Percentiles rank a stretch among this genome's conserved stretches.
phyloP scores from a whole-genome alignment of 257 asterid species.

The Solanum arcanum region DNA sequence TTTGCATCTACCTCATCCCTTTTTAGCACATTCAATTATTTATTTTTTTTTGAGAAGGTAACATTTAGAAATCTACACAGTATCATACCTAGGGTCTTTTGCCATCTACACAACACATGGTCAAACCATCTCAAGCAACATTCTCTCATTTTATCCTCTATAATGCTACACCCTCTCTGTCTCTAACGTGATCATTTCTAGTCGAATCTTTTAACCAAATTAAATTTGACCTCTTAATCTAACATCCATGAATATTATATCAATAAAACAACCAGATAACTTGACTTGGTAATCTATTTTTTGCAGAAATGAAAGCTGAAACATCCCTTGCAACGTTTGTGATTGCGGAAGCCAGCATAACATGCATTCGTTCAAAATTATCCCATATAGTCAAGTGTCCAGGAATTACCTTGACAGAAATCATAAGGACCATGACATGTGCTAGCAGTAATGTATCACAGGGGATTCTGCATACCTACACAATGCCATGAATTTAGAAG shows the following conservation, averaged over 20 bases:
- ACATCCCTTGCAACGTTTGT: not conserved
- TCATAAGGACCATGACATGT: slow-evolving; percentile 69
- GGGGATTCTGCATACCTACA: slow-evolving; percentile 44
- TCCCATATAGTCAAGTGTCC: not conserved
- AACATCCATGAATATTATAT: not conserved
- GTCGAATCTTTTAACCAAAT: not conserved
- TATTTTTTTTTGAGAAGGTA: not conserved
- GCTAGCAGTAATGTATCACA: slow-evolving; percentile 39
- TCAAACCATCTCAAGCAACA: not conserved
- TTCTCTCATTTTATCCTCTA: not conserved
- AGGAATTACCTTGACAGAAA: slow-evolving; percentile 61
- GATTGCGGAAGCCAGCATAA: not conserved
- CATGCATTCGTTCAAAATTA: not conserved
- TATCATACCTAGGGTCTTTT: not conserved
- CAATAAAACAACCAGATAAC: not conserved
- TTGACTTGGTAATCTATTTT: not conserved
- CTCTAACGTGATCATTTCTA: not conserved
- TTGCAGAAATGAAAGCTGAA: not conserved
- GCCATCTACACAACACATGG: not conserved
- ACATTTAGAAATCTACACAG: not conserved
- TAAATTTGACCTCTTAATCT: not conserved
- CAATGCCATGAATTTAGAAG: not conserved
- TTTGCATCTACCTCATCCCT: not conserved
- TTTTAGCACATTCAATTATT: not conserved
- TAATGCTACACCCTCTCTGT: not conserved